Base-by-base conservation (phyloP, 495 filamentous ascomycete genomes). In the Amniculicola lignicola region DNA sequence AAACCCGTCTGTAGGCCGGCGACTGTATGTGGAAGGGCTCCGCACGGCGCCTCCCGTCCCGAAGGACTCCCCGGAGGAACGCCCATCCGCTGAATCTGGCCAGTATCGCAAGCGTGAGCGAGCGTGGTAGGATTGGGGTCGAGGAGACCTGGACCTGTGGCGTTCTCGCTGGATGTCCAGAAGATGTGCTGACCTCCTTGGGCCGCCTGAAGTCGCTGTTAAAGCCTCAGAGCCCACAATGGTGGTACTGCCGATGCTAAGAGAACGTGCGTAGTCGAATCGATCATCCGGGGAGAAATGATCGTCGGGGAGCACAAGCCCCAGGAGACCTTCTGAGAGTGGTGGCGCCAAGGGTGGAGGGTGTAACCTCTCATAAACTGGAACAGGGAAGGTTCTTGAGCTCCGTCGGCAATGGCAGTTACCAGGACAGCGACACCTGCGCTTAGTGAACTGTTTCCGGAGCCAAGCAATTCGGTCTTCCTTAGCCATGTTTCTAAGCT, bases 401-500 rank as follows among this genome's bases (percentile, higher is more conserved):
- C n/a, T 35, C 6, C 9, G 35, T 19, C 49, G 29, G 16, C 49
- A 52, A 15, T 29, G 2, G 21, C 49, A 52, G 42, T 52, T 16
- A 9, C 4, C 16, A 6, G 9, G 14, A 21, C 49, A 52, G 2
- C 18, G 14, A 21, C 37, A 41, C 37, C 42, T 23, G 35, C 21
- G 15, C 35, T 41, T 31, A 9, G 49, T 25, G 31, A 52, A 12
- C 29, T 41, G 35, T 23, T 40, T 21, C 18, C 51, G 51, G 14
- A 54, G 23, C 51, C 51, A 54, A 15, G 9, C 2, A 24, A 22
- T 14, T 1, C 51, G 24, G 2, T 54, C 24, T 9, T 54, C 51
- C 7, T 25, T 3, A 23, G 14, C 24, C 51, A 54, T 54, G 16
- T 24, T 7, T 28, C n/a, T 35, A 1, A 54, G 27, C n/a, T 24